These are phyloP conservation scores for Eremothecium cymbalariae DNA, from an alignment of 1,139 yeast species.

Conservation along the genomic window DNA sequence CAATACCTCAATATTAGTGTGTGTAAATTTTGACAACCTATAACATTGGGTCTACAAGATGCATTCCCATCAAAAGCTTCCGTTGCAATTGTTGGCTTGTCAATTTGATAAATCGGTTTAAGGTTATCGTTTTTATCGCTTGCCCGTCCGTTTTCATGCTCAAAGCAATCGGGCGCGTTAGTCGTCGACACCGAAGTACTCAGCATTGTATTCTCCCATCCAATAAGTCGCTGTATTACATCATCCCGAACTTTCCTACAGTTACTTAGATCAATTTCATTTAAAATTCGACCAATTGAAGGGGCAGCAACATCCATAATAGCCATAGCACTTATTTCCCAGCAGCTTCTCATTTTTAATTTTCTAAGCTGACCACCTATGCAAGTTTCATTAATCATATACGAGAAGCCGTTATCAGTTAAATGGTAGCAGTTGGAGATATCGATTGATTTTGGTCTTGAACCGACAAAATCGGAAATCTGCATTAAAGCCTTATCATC, in stretches of 20 bases:
- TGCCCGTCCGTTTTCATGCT: no score
- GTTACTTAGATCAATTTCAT: conserved; percentile 58
- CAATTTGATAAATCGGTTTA: conserved; percentile 7
- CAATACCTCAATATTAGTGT: conserved; percentile 58
- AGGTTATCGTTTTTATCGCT: conserved; percentile 2
- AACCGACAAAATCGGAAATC: conserved; percentile 63
- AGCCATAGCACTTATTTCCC: conserved; percentile 77
- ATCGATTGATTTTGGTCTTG: conserved; percentile 53
- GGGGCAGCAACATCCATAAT: conserved; percentile 69
- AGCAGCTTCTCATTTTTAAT: conserved; percentile 57
- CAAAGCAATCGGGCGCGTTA: no score
- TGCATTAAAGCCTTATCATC: conserved; percentile 49
- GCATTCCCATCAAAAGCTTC: no score
- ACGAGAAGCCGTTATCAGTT: conserved; percentile 66
- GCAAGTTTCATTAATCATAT: conserved; percentile 63
- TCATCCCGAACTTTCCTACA: conserved; percentile 68
- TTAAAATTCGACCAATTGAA: conserved; percentile 50
- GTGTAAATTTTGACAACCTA: conserved; percentile 54
- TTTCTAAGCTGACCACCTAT: conserved; percentile 49
- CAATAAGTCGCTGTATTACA: conserved; percentile 58
- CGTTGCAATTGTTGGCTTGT: conserved; percentile 22
- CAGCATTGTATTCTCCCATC: conserved; percentile 37
- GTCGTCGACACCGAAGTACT: no score
- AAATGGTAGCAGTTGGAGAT: conserved; percentile 69
- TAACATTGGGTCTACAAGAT: conserved; percentile 17